Evolutionary conservation across 768 basidiomycete genomes (phyloP), one percentile per base, ranked within the genome.

Genomic region (Suillus placidus): DNA sequence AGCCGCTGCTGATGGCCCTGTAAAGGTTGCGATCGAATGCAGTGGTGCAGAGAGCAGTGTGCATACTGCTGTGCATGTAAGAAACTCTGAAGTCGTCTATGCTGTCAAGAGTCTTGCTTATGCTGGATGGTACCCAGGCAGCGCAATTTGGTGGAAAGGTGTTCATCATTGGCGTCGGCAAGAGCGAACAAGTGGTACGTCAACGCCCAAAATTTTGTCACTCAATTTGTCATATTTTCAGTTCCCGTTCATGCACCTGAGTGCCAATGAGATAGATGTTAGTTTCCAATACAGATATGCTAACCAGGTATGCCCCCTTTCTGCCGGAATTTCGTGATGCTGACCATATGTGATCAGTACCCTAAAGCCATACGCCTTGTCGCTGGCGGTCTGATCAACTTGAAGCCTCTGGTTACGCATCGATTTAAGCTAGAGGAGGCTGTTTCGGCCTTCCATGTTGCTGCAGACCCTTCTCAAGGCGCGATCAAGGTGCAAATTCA

Each of bases 281-380:
- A 82, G 82, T 66, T 88, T 90, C 77, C 88, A 87, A 74, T 90
- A 88, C 72, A 86, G 88, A 32, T 90, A 90, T 67, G 85, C 86
- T 32, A 89, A 87, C 70, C 87, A 88, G 74, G 85, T 82, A 67
- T 45, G 64, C 26, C 30, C 13, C 30, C 4, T 2, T 16, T 37
- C 20, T 23, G 32, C 23, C 37, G 34, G 8, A 26, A 45, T 4
- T n/a, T 30, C 3, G 38, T 69, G 2, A 68, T 60, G 6, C 43
- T 61, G 4, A 23, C 10, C 18, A 40, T 49, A 6, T 40, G 6
- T 47, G 32, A 45, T 55, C 77, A 89, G 82, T 96, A 94, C 77
- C 93, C 93, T 12, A 92, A 91, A 71, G 94, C 94, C 3, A 86
- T 96, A 65, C 85, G 89, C 5, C 87, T 95, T 10, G 84, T 96